Base-by-base conservation (phyloP, 2,329 filamentous ascomycete genomes). In the Didymella sp. region DNA sequence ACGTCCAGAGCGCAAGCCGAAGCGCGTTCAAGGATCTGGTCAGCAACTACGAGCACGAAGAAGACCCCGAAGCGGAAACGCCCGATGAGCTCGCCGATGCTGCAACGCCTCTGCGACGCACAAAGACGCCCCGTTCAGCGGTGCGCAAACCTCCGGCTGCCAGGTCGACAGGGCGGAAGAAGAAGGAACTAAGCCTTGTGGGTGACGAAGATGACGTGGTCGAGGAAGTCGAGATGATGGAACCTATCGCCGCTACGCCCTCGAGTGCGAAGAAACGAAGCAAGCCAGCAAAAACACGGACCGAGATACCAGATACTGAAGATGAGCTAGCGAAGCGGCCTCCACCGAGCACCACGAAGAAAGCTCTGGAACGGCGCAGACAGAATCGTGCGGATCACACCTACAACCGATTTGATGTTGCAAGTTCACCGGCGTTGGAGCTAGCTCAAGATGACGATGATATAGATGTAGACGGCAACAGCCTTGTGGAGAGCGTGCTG, bases 401-500 rank as follows among this genome's bases (percentile, higher is more conserved):
- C 19, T 53, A 47, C 37, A 73, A 71, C 25, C 35, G 56, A 9
- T 62, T 67, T 9, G 66, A 71, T 7, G 66, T 70, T 11, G 52
- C 63, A 27, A 57, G 53, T 22, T 58, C 57, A 25, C 63, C 62
- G 6, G 60, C 62, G 17, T 41, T 41, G 6, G 60, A 64, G 12
- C 28, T 55, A 25, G 46, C 9, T 13, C 53, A 64, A 40, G 60
- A 65, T 1, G 66, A 66, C 4, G 69, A 69, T 17, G 64, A 47
- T 12, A 58, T 67, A 58, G 70, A 72, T 13, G 57, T 73, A 13
- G 72, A 74, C 25, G 71, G 69, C 21, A 70, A 67, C 46, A 75
- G 73, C 30, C 53, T 70, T 5, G 17, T 70, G 38, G 72, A 66
- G n/a, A 74, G 70, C 50, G 52, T 73, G 13, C 56, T 74, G 19